Evolutionary conservation across 345 rosid genomes (phyloP).

Genomic region (Gossypium arboreum): DNA sequence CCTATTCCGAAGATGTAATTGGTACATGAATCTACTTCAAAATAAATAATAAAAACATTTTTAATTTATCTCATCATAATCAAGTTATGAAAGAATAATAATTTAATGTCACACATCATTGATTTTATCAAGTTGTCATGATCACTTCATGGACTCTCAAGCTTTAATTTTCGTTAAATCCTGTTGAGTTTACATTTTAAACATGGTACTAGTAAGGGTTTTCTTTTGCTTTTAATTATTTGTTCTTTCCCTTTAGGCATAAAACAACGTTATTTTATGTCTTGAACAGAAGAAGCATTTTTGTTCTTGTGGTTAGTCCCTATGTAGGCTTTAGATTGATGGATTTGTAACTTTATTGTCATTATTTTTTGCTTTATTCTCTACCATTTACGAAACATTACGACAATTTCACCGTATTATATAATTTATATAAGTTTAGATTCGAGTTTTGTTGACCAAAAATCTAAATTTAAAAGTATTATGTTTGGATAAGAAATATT

Average conservation of each 20-base stretch:
- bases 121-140: background rate
- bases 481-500: too few species aligned
- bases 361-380: too few species aligned
- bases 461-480: too few species aligned
- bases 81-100: too few species aligned
- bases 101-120: too few species aligned
- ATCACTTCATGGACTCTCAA: background rate
- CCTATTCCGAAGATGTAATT: background rate
- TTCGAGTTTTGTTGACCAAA: too few species aligned
- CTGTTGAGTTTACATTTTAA: conserved; percentile 17
- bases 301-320: conserved; percentile 21
- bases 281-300: conserved; percentile 7
- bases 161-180: background rate
- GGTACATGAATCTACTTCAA: conserved; percentile 30
- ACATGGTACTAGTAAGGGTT: background rate
- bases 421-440: too few species aligned
- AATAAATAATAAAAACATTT: background rate
- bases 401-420: too few species aligned
- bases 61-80: too few species aligned
- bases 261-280: background rate
- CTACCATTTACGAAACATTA: too few species aligned
- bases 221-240: background rate
- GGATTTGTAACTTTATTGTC: background rate
- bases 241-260: background rate
- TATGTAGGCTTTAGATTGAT: conserved; percentile 15